Base-by-base conservation (phyloP, 805 yeast genomes). In the Middelhovenomyces tepae region DNA sequence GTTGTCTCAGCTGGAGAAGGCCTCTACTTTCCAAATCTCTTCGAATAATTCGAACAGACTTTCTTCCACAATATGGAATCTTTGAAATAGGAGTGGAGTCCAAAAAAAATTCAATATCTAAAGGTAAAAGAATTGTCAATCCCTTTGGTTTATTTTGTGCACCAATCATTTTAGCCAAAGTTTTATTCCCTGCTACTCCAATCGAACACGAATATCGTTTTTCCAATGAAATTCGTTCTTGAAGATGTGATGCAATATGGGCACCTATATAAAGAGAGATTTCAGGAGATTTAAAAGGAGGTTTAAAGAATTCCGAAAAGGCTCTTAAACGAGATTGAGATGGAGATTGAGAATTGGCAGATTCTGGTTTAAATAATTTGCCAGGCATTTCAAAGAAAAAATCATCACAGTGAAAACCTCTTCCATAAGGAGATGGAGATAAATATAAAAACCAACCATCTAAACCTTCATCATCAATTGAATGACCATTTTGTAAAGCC, bases 101-200 rank as follows among this genome's bases (percentile, higher is more conserved):
- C 18, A 54, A 22, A 27, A 45, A 53, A 16, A 38, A 45, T n/a
- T 29, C 40, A 24, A 38, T 46, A 18, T 38, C 30, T 2, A 44
- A 47, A 0, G 55, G 52, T 10, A 46, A 14, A n/a, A 54, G 31
- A 2, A 50, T 37, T 1, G 55, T 38, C 31, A 52, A 41, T 1
- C 59, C 58, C 5, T 28, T 19, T 1, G 60, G 60, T 27, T 54
- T 54, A 38, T 50, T 46, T n/a, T 27, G n/a, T 5, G 38, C 34
- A 13, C 54, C 43, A 3, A 43, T 50, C 46, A 54, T 49, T 32
- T 54, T 54, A 16, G 59, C 55, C 13, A 46, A 25, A 4, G 46
- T 43, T 20, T 44, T 48, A 18, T 50, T 43, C 2, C 39, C 16
- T 3, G 47, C 57, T 5, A 52, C 50, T 13, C 60, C 60, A 16